Percentiles rank a stretch among this genome's conserved stretches.
These are phyloP conservation scores for Pachyrhizus erosus DNA, from an alignment of 306 rosid genomes.

Conservation along the genomic window DNA sequence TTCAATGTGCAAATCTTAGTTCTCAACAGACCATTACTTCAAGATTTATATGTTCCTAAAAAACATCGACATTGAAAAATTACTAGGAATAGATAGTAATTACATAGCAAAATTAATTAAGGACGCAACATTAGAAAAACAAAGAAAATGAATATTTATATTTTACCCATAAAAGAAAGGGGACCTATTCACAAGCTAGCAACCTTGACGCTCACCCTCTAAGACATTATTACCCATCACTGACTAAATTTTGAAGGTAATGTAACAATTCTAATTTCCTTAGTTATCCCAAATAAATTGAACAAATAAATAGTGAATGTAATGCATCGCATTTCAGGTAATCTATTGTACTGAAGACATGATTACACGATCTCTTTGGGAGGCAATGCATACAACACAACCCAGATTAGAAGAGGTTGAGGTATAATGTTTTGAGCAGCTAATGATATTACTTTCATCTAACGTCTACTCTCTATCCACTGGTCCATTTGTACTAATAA, in stretches of 20 bases:
- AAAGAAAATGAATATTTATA: too few relatives aligned
- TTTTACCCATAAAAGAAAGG: too few relatives aligned
- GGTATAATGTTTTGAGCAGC: conserved; percentile 54
- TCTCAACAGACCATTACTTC: too few relatives aligned
- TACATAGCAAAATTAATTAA: neutral
- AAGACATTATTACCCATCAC: too few relatives aligned
- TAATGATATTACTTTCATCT: conserved; percentile 25
- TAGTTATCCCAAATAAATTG: neutral
- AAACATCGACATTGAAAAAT: neutral
- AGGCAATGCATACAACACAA: conserved; percentile 78
- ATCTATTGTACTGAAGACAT: conserved; percentile 84
- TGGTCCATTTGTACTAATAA: conserved; percentile 18
- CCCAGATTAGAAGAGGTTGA: conserved; percentile 61
- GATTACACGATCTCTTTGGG: conserved; percentile 79
- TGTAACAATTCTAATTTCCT: too few relatives aligned
- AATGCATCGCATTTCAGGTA: conserved; percentile 52
- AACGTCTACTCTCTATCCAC: conserved; percentile 6
- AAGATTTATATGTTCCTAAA: too few relatives aligned
- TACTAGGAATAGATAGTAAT: neutral
- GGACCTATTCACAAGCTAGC: too few relatives aligned
- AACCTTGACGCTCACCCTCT: too few relatives aligned
- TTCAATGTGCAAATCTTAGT: too few relatives aligned
- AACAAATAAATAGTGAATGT: neutral
- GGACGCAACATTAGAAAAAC: neutral
- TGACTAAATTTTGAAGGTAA: too few relatives aligned